Evolutionary conservation across 257 asterid species (phyloP).

Genomic region (Solanum megistacrolobum): DNA sequence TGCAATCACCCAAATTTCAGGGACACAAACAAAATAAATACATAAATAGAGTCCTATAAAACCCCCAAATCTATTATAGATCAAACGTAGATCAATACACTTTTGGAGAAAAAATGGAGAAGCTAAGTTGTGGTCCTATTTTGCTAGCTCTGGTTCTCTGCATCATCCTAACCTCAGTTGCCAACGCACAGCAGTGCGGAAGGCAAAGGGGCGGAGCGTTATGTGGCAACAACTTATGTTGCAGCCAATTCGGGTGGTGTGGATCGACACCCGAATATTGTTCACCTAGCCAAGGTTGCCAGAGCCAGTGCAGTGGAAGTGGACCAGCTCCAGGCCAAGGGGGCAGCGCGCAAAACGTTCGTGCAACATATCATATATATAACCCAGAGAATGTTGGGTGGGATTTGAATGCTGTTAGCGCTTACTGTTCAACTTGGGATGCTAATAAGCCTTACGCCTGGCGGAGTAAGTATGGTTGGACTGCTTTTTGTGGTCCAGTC

Average conservation of each 20-base stretch:
- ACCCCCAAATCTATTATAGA: neutral
- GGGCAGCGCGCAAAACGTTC: slow-evolving; percentile 5
- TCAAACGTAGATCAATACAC: neutral
- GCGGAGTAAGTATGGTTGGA: slow-evolving; percentile 20
- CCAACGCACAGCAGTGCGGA: neutral
- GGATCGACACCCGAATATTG: neutral
- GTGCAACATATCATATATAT: slow-evolving; percentile 19
- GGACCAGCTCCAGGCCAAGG: neutral
- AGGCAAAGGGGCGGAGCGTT: neutral
- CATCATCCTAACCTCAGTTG: neutral
- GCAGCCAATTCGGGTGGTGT: neutral
- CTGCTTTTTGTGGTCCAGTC: slow-evolving; percentile 23
- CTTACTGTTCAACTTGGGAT: slow-evolving; percentile 24
- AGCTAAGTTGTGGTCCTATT: neutral
- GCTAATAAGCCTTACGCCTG: slow-evolving; percentile 9
- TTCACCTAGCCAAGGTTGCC: slow-evolving; percentile 2
- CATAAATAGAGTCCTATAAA: neutral
- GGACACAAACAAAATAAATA: neutral
- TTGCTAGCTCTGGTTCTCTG: neutral
- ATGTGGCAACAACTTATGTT: neutral
- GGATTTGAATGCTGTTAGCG: slow-evolving; percentile 12
- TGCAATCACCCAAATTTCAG: neutral
- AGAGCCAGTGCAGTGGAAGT: neutral
- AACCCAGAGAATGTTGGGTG: slow-evolving; percentile 16
- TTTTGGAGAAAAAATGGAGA: neutral